Percentiles rank a stretch among this genome's conserved stretches.
Conservation (phyloP, 169 alveolate genomes). For the Plasmodium knowlesi region DNA sequence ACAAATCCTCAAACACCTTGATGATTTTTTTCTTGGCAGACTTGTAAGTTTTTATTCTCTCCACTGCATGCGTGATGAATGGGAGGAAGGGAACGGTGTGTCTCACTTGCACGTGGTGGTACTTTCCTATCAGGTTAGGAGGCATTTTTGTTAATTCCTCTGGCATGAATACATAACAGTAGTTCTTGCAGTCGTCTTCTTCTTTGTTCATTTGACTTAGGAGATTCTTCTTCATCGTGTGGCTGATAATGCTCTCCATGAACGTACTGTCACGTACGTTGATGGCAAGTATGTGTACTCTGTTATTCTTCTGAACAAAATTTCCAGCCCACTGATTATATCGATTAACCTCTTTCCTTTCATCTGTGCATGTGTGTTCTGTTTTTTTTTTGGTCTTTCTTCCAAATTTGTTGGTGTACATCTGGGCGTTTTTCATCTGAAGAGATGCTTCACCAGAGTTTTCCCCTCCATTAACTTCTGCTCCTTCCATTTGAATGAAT, state of each 20-base stretch:
- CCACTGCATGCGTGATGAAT: slow-evolving; percentile 19
- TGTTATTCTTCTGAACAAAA: neutral
- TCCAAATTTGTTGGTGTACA: neutral
- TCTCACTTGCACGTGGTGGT: slow-evolving; percentile 12
- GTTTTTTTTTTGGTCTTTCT: neutral
- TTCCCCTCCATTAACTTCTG: neutral
- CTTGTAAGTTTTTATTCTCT: slow-evolving; percentile 17
- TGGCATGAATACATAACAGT: slow-evolving; percentile 12
- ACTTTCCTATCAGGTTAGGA: slow-evolving; percentile 24
- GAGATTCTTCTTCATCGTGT: slow-evolving; percentile 26
- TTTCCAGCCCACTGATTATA: neutral
- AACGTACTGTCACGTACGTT: neutral
- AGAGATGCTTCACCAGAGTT: neutral
- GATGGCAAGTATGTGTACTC: neutral
- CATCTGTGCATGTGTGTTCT: neutral
- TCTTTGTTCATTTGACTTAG: slow-evolving; percentile 24
- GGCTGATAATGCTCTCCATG: slow-evolving; percentile 23
- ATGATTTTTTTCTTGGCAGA: slow-evolving; percentile 22
- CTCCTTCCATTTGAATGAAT: neutral
- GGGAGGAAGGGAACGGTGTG: slow-evolving; percentile 28
- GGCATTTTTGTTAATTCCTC: slow-evolving; percentile 3
- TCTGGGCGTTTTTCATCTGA: neutral
- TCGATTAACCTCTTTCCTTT: neutral
- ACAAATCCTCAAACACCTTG: slow-evolving; percentile 20
- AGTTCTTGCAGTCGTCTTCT: neutral